These are phyloP conservation scores for Botrytis aclada DNA, from an alignment of 2,329 filamentous ascomycete species.

Conservation along the genomic window DNA sequence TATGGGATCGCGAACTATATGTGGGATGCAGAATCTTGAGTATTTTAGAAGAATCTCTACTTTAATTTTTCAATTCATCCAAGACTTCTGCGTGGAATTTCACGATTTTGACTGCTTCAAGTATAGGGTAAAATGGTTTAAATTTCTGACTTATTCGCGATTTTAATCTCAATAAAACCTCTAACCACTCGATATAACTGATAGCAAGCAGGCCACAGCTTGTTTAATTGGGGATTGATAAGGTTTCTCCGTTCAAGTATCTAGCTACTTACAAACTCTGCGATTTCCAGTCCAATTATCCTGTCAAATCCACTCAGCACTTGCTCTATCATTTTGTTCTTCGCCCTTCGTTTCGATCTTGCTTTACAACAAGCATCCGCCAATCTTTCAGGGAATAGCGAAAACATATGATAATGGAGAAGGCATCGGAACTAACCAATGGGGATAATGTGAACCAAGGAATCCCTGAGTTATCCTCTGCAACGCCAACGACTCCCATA, in stretches of 20 bases:
- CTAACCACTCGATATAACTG: no score
- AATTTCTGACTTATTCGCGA: not conserved
- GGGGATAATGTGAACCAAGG: not conserved
- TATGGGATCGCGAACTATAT: not conserved
- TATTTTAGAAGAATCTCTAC: not conserved
- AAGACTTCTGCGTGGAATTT: not conserved
- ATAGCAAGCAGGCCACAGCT: not conserved
- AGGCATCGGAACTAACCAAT: not conserved
- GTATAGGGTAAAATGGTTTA: not conserved
- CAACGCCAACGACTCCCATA: not conserved
- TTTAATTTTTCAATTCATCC: not conserved
- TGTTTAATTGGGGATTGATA: not conserved
- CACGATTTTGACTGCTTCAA: not conserved
- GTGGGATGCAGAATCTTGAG: not conserved
- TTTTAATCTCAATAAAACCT: not conserved
- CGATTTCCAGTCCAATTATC: not conserved
- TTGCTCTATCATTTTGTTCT: not conserved
- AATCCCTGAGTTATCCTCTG: not conserved
- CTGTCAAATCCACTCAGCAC: not conserved
- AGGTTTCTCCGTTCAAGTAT: not conserved
- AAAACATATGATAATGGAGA: not conserved
- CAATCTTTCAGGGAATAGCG: not conserved
- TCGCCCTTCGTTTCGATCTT: not conserved
- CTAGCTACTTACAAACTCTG: not conserved
- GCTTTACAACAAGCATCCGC: not conserved